Evolutionary conservation across 2,329 filamentous ascomycete species (phyloP), one percentile per base, ranked within the genome.

Genomic region (Pseudopithomyces maydicus): DNA sequence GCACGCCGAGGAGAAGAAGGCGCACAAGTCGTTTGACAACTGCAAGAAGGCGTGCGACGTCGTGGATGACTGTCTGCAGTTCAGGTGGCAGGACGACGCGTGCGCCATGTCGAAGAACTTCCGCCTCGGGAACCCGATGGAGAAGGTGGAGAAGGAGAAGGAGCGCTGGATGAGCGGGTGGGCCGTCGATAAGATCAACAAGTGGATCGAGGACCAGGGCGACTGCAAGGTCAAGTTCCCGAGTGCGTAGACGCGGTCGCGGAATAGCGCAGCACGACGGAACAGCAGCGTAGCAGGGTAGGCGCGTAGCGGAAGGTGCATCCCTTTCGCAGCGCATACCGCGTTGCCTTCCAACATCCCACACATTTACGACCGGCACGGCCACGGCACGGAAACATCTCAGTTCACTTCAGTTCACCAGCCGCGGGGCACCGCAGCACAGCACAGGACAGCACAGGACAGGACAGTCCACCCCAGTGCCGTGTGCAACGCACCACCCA

Each of bases 181-280:
- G 79, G 86, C 88, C 0, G 89, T 91, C 69, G 76, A 82, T 57
- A 82, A 82, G 0, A 87, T 90, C n/a, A 84, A 83, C 62, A 80
- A 80, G 57, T 90, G 83, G 79, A 88, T 88, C 45, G 39, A 29
- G 12, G 42, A 52, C 15, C 50, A 52, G 41, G 50, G 32, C 26
- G 50, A 52, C 39, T 52, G 50, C 41, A 22, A 52, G 26, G 49
- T 52, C 5, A 22, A 52, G 26, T 52, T 50, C 20, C 47, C 47
- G 3, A 22, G 12, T 6, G 47, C 47, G 14, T 39, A 48, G 32
- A 23, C n/a, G 11, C 19, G 33, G 5, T 38, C n/a, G n/a, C n/a
- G n/a, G n/a, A n/a, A n/a, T n/a, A n/a, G n/a, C n/a, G n/a, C n/a
- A n/a, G n/a, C n/a, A n/a, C n/a, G n/a, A n/a, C n/a, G n/a, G n/a